These are phyloP conservation scores for Melanogaster broomeanus DNA, from an alignment of 768 basidiomycete species.

Conservation along the genomic window DNA sequence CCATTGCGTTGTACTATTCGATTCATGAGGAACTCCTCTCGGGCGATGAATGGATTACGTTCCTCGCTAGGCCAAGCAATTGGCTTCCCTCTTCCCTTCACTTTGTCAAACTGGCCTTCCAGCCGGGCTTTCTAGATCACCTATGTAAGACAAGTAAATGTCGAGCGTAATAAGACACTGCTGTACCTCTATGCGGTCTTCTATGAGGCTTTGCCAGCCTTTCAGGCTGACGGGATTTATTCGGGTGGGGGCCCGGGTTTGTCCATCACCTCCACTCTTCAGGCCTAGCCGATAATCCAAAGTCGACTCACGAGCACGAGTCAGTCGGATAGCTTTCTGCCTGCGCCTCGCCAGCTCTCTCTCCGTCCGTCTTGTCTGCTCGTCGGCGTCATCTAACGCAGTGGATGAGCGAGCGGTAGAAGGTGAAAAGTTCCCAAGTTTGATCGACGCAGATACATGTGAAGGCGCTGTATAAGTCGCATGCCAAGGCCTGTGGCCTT, in stretches of 20 bases:
- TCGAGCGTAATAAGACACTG: constrained; percentile 4
- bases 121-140: constrained; percentile 56
- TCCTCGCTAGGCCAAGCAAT: constrained; percentile 45
- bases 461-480: constrained; percentile 65
- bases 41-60: constrained; percentile 64
- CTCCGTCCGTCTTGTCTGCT: constrained; percentile 44
- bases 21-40: constrained; percentile 85
- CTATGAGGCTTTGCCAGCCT: constrained; percentile 75
- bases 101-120: constrained; percentile 69
- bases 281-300: constrained; percentile 76
- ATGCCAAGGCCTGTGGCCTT: constrained; percentile 68
- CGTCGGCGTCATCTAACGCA: constrained; percentile 30
- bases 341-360: constrained; percentile 53
- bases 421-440: constrained; percentile 47
- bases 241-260: constrained; percentile 19
- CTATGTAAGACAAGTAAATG: neutral
- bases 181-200: constrained; percentile 76
- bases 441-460: constrained; percentile 53
- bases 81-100: constrained; percentile 67
- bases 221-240: constrained; percentile 64
- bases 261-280: constrained; percentile 22
- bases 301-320: constrained; percentile 67
- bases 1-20: constrained; percentile 81
- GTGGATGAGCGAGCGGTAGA: constrained; percentile 13
- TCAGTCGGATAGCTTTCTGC: constrained; percentile 55